Base-by-base conservation (phyloP, 2,329 filamentous ascomycete genomes). In the Neobulgaria alba region DNA sequence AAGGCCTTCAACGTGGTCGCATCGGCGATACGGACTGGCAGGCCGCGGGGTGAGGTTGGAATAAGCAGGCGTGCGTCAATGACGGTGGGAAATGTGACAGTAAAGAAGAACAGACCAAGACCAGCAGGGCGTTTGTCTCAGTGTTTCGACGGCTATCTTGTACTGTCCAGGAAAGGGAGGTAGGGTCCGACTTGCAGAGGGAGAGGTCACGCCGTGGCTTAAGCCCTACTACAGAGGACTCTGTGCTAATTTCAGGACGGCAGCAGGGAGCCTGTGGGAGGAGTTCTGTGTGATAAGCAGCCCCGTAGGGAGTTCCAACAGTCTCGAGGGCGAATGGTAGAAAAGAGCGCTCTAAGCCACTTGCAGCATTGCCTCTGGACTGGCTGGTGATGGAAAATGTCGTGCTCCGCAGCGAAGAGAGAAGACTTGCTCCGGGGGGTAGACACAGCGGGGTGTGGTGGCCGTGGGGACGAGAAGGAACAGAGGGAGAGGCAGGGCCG, bases 241-340 rank as follows among this genome's bases (percentile, higher is more conserved):
- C 42, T 43, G 47, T 53, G 53, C 49, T 51, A 53, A 53, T 56
- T 53, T 43, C 42, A 43, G 50, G 44, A 51, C 49, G 49, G 48
- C 48, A 52, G 43, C 48, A 52, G 43, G 46, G 44, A 48, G 45
- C 33, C 46, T 44, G 52, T 47, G 48, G 40, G 39, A 49, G 36
- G 42, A 44, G 49, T 48, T 39, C 47, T 31, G 35, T 35, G 45
- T 44, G 44, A 53, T 50, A 54, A 51, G 52, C 47, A 51, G 43
- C 43, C 45, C 29, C 44, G 49, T 50, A 46, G 51, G 44, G 45
- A 50, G 38, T 21, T 50, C 49, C 29, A 52, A 52, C 43, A 51
- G 41, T 35, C 33, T 44, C 26, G 38, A 50, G 20, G 39, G 43
- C 56, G 51, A 58, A 57, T 57, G 41, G 38, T 26, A 26, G 45